Percentiles rank a stretch among this genome's conserved stretches.
These are phyloP conservation scores for Aquilaria malaccensis DNA, from an alignment of 345 rosid species.

Conservation along the genomic window DNA sequence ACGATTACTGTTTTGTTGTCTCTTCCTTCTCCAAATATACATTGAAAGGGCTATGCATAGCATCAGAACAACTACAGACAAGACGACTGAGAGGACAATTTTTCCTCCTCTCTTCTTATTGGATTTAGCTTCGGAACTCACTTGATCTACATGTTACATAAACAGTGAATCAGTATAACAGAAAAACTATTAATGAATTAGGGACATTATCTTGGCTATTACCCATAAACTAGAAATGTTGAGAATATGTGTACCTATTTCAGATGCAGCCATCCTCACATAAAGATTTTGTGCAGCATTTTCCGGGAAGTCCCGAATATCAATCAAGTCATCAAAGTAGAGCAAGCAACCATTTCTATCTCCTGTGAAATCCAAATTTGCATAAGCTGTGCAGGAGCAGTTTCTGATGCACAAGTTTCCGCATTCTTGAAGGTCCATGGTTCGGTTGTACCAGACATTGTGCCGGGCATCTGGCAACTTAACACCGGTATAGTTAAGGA, in stretches of 20 bases:
- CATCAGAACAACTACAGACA: too few species aligned
- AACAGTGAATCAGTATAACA: too few species aligned
- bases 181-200: too few species aligned
- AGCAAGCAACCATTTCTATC: conserved; percentile 41
- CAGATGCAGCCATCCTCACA: conserved; percentile 31
- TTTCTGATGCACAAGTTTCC: conserved; percentile 23
- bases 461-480: conserved; percentile 37
- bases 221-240: too few species aligned
- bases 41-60: too few species aligned
- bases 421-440: conserved; percentile 22
- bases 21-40: too few species aligned
- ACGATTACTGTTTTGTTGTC: too few species aligned
- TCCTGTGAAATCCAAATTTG: conserved; percentile 19
- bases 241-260: conserved; percentile 10
- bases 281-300: conserved; percentile 28
- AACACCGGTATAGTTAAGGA: conserved; percentile 18
- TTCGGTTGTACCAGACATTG: conserved; percentile 15
- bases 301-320: conserved; percentile 26
- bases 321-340: conserved; percentile 30
- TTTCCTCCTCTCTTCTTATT: too few species aligned
- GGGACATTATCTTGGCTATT: too few species aligned
- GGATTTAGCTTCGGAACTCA: too few species aligned
- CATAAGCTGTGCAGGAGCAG: conserved; percentile 44
- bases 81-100: too few species aligned
- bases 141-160: too few species aligned